Evolutionary conservation across 768 basidiomycete species (phyloP), one percentile per base, ranked within the genome.

Genomic region (Lactifluus rugatus): DNA sequence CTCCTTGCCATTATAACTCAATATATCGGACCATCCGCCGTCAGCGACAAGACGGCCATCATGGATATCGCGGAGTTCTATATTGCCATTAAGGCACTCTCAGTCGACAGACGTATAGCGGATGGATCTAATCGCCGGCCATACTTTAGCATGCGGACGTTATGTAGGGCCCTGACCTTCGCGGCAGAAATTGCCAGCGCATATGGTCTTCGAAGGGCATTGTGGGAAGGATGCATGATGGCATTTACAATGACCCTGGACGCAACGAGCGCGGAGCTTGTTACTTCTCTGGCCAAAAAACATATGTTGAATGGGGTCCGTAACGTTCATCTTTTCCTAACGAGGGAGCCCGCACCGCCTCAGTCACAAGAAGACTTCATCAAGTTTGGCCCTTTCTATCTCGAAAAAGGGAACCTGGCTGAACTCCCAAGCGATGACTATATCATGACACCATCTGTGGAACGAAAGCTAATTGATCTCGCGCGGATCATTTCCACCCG

Each of bases 221-320:
- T 98, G 19, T 97, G 91, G 90, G 96, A 98, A 70, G 95, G 96
- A 1, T 95, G 89, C 69, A 68, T 97, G 56, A 98, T 99, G 96
- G 87, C 91, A 0, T 99, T 98, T 70, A 96, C 93, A 6, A 97
- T 96, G 93, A 83, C 87, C 6, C 78, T 99, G 48, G 91, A 96
- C 66, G 73, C 72, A 0, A 72, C 78, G 16, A 93, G 93, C 65
- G 80, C 82, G 0, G 76, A 79, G 59, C 65, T 80, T 25, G 91
- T 93, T 19, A 80, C 76, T 2, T 70, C 72, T 7, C 74, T 95
- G 17, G 87, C 88, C 7, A 84, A 87, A 62, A 84, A 83, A 64
- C 81, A 93, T 70, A 74, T 99, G 14, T 77, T 97, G 28, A 75
- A 80, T 3, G 84, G 86, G 9, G 84, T 93, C 13, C 81, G 85